Evolutionary conservation across 2,329 filamentous ascomycete species (phyloP).

Genomic region (Epichloe aotearoae): DNA sequence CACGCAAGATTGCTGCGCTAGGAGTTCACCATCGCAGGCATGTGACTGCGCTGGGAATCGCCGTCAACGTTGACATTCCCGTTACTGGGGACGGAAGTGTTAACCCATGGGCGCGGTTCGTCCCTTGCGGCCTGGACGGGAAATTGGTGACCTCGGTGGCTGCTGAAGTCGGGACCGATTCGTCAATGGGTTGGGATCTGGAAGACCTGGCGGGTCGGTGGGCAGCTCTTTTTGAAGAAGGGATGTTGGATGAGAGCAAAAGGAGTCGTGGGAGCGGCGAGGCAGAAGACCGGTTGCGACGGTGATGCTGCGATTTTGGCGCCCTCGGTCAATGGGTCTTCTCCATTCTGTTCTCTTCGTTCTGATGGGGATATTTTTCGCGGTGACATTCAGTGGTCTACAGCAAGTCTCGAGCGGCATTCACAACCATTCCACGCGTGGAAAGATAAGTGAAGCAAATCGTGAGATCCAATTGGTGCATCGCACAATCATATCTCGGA

Average conservation of each 20-base stretch:
- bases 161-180: slow-evolving; percentile 27
- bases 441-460: neutral
- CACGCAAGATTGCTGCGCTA: slow-evolving; percentile 72
- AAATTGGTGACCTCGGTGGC: slow-evolving; percentile 66
- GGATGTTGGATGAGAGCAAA: slow-evolving; percentile 15
- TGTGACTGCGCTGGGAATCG: slow-evolving; percentile 73
- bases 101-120: slow-evolving; percentile 56
- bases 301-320: neutral
- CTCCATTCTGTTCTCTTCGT: too few relatives aligned
- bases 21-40: slow-evolving; percentile 84
- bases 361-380: too few relatives aligned
- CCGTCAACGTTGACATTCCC: slow-evolving; percentile 61
- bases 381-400: too few relatives aligned
- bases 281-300: neutral
- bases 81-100: slow-evolving; percentile 20
- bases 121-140: slow-evolving; percentile 78
- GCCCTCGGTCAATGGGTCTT: too few relatives aligned
- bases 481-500: neutral
- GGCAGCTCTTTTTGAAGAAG: slow-evolving; percentile 24
- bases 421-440: neutral
- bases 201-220: slow-evolving; percentile 17
- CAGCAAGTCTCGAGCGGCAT: too few relatives aligned
- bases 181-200: slow-evolving; percentile 15
- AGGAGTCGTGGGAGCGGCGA: slow-evolving; percentile 9
- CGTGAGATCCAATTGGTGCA: neutral